Percentiles rank a stretch among this genome's conserved stretches.
Conservation (phyloP, 1,284 basidiomycete species). For the Apiotrichum gamsii region DNA sequence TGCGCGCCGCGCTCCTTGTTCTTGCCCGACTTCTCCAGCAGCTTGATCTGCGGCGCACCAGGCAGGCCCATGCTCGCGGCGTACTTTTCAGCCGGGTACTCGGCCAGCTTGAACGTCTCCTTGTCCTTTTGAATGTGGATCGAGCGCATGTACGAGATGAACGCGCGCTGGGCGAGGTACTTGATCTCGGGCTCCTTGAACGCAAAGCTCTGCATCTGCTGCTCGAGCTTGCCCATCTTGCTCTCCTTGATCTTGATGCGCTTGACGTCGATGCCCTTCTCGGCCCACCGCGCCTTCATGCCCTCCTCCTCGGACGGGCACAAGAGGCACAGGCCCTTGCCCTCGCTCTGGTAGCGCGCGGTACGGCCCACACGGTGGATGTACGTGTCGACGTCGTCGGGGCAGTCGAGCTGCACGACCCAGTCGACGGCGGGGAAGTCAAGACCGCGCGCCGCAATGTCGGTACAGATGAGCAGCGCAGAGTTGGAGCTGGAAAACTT, state of each 20-base stretch:
- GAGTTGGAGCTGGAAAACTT: conserved; percentile 73
- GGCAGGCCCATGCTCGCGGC: conserved; percentile 88
- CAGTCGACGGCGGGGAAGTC: conserved; percentile 97
- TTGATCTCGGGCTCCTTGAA: conserved; percentile 98
- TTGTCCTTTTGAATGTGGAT: conserved; percentile 93
- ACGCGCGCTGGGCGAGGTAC: conserved; percentile 89
- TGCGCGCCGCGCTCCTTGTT: conserved; percentile 21
- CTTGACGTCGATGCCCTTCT: conserved; percentile 67
- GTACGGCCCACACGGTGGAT: conserved; percentile 96
- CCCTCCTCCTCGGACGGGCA: conserved; percentile 89
- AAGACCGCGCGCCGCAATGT: conserved; percentile 91
- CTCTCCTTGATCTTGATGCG: conserved; percentile 87
- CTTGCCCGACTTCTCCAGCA: conserved; percentile 50
- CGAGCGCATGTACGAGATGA: conserved; percentile 92
- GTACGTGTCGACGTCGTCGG: conserved; percentile 97
- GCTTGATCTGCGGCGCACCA: conserved; percentile 93
- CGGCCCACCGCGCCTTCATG: conserved; percentile 65
- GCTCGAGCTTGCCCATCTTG: conserved; percentile 74
- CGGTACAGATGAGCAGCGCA: conserved; percentile 86
- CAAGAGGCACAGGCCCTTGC: conserved; percentile 77
- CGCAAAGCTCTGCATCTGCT: conserved; percentile 84
- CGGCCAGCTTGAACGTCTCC: conserved; percentile 76
- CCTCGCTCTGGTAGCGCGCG: conserved; percentile 84
- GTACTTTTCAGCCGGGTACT: conserved; percentile 75
- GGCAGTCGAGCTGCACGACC: conserved; percentile 96